Evolutionary conservation across 805 yeast genomes (phyloP).

Genomic region (Barnettozyma siamensis): DNA sequence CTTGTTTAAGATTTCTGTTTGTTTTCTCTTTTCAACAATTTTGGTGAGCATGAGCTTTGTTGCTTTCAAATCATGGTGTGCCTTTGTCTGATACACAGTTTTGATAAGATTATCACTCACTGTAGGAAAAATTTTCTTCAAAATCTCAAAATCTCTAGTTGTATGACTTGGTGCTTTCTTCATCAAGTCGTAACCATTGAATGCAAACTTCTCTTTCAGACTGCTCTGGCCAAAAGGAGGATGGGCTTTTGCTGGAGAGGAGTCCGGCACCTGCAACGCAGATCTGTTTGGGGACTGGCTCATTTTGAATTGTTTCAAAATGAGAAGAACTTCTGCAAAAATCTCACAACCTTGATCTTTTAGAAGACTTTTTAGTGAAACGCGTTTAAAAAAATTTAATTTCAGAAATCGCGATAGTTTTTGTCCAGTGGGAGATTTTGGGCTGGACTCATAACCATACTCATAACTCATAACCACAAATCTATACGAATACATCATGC

Average conservation of each 20-base stretch:
- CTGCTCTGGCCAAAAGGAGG: slow-evolving; percentile 7
- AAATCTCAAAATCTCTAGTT: slow-evolving; percentile 20
- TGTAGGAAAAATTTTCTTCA: slow-evolving; percentile 27
- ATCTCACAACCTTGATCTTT: not conserved
- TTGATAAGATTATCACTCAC: slow-evolving; percentile 30
- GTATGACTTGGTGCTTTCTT: slow-evolving; percentile 9
- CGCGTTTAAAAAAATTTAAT: not conserved
- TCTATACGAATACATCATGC: too few relatives aligned
- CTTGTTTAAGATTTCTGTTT: slow-evolving; percentile 12
- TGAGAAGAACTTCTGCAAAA: not conserved
- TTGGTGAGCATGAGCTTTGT: slow-evolving; percentile 29
- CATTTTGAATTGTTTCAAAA: not conserved
- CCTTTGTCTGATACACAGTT: slow-evolving; percentile 35
- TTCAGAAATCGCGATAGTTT: too few relatives aligned
- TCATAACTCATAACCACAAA: too few relatives aligned
- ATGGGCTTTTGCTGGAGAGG: slow-evolving; percentile 33
- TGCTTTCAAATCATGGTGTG: slow-evolving; percentile 26
- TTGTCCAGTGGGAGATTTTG: too few relatives aligned
- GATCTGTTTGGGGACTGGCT: slow-evolving; percentile 10
- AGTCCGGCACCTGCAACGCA: slow-evolving; percentile 45
- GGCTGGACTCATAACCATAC: too few relatives aligned
- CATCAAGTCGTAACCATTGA: slow-evolving; percentile 26
- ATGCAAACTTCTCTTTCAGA: slow-evolving; percentile 39
- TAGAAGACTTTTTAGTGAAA: not conserved
- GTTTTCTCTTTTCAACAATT: slow-evolving; percentile 26